A percentile compares a stretch with the other conserved stretches of the same genome.
Evolutionary conservation across 176 grass and related monocot genomes (phyloP).

Genomic region (Rhynchospora tenuis): DNA sequence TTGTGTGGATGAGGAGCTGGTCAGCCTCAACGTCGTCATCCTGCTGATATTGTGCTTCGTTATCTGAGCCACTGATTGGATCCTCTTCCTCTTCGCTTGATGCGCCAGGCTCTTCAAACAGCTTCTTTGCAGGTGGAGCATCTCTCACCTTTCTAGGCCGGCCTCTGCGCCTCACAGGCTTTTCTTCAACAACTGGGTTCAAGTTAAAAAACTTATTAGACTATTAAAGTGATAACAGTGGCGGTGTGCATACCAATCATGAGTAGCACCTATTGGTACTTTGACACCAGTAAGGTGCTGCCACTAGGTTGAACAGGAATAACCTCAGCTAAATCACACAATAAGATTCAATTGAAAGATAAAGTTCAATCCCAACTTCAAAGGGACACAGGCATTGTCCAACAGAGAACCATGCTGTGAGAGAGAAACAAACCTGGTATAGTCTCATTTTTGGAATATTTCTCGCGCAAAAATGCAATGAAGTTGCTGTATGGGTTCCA

Average conservation of each 20-base stretch:
- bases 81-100: conserved; percentile 76
- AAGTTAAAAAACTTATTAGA: neutral
- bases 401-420: neutral
- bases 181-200: conserved; percentile 78
- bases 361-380: neutral
- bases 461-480: conserved; percentile 62
- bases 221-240: neutral
- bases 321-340: neutral
- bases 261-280: neutral
- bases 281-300: neutral
- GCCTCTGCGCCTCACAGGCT: conserved; percentile 65
- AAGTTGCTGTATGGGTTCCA: conserved; percentile 62
- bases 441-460: conserved; percentile 54
- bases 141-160: conserved; percentile 82
- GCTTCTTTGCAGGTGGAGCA: conserved; percentile 50
- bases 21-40: conserved; percentile 57
- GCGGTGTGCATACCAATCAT: neutral
- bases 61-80: conserved; percentile 60
- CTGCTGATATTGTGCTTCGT: conserved; percentile 39
- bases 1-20: conserved; percentile 74
- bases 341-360: neutral
- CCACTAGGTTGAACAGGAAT: neutral
- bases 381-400: too few relatives aligned
- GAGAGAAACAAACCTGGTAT: conserved; percentile 47
- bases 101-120: conserved; percentile 55